phyloP scores from a whole-genome alignment of 108 stramenopile species.

The Thalassiosira profunda region DNA sequence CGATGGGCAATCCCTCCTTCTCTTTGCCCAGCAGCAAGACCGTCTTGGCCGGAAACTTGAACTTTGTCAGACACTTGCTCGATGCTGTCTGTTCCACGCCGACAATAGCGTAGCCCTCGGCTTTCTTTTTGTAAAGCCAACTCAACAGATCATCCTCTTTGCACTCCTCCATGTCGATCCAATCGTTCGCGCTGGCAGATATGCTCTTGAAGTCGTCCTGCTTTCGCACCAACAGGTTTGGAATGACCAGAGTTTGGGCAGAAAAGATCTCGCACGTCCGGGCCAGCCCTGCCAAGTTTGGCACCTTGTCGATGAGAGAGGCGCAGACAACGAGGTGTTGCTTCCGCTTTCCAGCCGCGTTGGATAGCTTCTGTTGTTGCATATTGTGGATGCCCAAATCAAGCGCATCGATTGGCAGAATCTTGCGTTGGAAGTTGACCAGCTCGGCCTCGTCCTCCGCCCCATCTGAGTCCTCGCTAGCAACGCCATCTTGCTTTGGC shows the following conservation, averaged over 20 bases:
- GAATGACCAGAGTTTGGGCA: slow-evolving; percentile 74
- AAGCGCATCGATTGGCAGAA: slow-evolving; percentile 85
- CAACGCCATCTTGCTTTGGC: neutral
- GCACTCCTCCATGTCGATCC: slow-evolving; percentile 92
- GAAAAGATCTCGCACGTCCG: slow-evolving; percentile 92
- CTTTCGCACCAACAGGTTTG: slow-evolving; percentile 67
- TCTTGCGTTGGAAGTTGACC: slow-evolving; percentile 90
- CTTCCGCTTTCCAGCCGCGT: slow-evolving; percentile 78
- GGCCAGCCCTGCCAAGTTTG: slow-evolving; percentile 89
- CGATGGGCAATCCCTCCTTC: slow-evolving; percentile 94
- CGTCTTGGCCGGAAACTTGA: slow-evolving; percentile 70
- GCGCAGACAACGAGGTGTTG: slow-evolving; percentile 91
- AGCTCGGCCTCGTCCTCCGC: slow-evolving; percentile 19
- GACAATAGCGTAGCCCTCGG: slow-evolving; percentile 84
- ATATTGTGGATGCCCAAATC: slow-evolving; percentile 68
- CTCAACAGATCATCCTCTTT: slow-evolving; percentile 73
- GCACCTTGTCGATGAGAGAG: slow-evolving; percentile 89
- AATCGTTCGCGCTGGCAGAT: slow-evolving; percentile 85
- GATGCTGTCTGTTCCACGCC: slow-evolving; percentile 92
- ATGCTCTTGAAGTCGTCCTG: slow-evolving; percentile 92
- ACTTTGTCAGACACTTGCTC: slow-evolving; percentile 61
- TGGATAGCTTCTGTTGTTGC: slow-evolving; percentile 55
- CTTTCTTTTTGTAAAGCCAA: slow-evolving; percentile 71
- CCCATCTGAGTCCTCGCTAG: slow-evolving; percentile 5
- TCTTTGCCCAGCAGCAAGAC: slow-evolving; percentile 94